A percentile compares a stretch with the other conserved stretches of the same genome.
These are phyloP conservation scores for Plasmodium gonderi DNA, from an alignment of 169 alveolate species.

Conservation along the genomic window DNA sequence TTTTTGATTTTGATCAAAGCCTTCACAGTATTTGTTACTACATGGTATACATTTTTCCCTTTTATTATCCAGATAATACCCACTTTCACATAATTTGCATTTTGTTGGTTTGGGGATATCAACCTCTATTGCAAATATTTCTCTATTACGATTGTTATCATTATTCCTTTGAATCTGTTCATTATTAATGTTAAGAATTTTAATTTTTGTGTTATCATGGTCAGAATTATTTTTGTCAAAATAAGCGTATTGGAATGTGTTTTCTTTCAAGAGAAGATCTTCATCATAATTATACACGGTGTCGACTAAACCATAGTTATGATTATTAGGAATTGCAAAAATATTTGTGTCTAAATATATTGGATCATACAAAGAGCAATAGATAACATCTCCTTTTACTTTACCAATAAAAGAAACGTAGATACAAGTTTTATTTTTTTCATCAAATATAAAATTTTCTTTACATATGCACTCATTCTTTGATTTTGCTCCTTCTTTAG, in stretches of 20 bases:
- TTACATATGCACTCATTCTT: constrained; percentile 30
- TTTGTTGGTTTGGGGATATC: constrained; percentile 72
- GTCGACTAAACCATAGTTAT: constrained; percentile 63
- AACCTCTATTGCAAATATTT: constrained; percentile 68
- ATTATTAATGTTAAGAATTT: neutral
- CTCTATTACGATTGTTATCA: neutral
- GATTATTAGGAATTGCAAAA: constrained; percentile 10
- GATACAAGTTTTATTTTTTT: constrained; percentile 14
- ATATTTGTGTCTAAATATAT: constrained; percentile 13
- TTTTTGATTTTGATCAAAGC: constrained; percentile 74
- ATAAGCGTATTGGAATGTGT: constrained; percentile 30
- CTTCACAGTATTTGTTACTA: constrained; percentile 79
- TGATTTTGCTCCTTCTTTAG: constrained; percentile 40
- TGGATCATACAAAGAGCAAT: constrained; percentile 54
- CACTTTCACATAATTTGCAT: constrained; percentile 80
- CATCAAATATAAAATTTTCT: constrained; percentile 44
- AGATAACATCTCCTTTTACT: constrained; percentile 26
- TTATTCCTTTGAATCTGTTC: neutral
- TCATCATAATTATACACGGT: constrained; percentile 26
- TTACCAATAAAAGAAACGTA: constrained; percentile 68
- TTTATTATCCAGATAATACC: constrained; percentile 74
- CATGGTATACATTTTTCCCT: constrained; percentile 77
- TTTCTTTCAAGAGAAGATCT: constrained; percentile 22
- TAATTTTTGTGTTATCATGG: neutral
- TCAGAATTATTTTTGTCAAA: constrained; percentile 1